Conservation (phyloP, 371 early-diverging fungal species). For the Homolaphlyctis polyrhiza region DNA sequence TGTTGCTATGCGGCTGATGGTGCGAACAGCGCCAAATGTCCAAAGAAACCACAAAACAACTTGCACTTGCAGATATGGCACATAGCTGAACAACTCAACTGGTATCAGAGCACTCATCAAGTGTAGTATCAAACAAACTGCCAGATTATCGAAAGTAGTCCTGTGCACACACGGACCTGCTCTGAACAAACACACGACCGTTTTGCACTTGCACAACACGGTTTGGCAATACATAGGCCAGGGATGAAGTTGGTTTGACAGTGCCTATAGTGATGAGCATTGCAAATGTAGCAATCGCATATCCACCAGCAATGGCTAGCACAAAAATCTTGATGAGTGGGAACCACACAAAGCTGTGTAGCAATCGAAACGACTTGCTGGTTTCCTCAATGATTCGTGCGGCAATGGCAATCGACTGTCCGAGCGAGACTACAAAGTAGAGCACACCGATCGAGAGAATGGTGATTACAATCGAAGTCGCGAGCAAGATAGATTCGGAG, state of each 20-base stretch:
- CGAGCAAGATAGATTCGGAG: too few relatives aligned
- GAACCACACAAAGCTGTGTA: background rate
- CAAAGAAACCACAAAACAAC: background rate
- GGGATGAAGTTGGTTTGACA: background rate
- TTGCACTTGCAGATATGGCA: background rate
- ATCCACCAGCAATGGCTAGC: background rate
- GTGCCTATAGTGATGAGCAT: background rate
- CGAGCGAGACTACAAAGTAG: background rate
- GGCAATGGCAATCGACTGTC: background rate
- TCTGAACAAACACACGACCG: background rate
- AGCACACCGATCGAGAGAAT: background rate
- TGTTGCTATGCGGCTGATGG: background rate
- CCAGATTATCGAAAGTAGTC: too few relatives aligned
- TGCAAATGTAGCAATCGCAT: background rate
- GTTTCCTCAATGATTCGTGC: background rate
- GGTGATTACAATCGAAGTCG: background rate
- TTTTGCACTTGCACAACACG: background rate
- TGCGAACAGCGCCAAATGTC: background rate
- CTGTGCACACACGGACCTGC: too few relatives aligned
- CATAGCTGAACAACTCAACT: too few relatives aligned
- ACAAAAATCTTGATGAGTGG: background rate
- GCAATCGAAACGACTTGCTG: conserved; percentile 2
- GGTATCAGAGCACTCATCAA: too few relatives aligned
- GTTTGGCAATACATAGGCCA: background rate
- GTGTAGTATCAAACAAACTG: too few relatives aligned